phyloP scores from a whole-genome alignment of 1,284 basidiomycete genomes.

The Phaffia rhodozyma region DNA sequence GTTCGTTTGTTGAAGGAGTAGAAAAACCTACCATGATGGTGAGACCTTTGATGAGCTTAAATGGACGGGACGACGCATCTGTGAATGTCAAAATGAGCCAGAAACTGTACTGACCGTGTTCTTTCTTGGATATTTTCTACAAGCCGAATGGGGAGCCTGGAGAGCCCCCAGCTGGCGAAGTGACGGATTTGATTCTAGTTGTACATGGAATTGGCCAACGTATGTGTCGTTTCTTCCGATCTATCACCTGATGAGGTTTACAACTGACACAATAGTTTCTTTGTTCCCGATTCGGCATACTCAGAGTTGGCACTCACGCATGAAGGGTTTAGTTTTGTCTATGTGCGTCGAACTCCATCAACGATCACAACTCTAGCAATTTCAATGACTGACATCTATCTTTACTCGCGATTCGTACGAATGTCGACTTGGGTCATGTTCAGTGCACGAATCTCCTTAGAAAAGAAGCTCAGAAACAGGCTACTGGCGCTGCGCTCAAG shows the following conservation, averaged over 20 bases:
- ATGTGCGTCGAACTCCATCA: conserved; percentile 26
- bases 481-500: conserved; percentile 35
- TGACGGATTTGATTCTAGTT: conserved; percentile 39
- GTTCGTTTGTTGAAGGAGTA: not conserved
- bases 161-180: conserved; percentile 6
- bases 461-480: conserved; percentile 33
- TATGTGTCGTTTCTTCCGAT: not conserved
- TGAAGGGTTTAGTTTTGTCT: conserved; percentile 42
- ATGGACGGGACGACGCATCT: no score
- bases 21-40: not conserved
- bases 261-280: not conserved
- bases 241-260: conserved; percentile 18
- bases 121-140: not conserved
- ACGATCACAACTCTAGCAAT: not conserved
- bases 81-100: no score
- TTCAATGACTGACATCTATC: not conserved
- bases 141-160: conserved; percentile 5
- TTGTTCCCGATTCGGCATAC: not conserved
- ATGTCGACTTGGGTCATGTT: no score
- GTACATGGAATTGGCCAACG: conserved; percentile 41
- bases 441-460: conserved; percentile 7
- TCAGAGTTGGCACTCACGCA: conserved; percentile 37
- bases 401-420: no score
- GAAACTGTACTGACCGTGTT: no score
- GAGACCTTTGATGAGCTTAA: no score